Base-by-base conservation (phyloP, 164 flowering plant species). In the Vitis amurensis region DNA sequence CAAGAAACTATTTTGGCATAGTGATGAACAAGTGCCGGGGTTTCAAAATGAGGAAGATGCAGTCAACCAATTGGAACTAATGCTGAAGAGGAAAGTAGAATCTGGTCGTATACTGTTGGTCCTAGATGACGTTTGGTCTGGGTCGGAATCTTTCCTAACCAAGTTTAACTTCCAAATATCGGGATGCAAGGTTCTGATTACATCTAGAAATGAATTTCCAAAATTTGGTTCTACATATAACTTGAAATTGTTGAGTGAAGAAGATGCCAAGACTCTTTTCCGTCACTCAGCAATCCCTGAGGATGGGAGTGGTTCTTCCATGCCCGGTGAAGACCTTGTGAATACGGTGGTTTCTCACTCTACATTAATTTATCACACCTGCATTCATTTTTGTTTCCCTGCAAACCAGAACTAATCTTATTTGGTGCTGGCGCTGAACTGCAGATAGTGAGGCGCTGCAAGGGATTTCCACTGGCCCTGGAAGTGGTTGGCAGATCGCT, bases 171-270 rank as follows among this genome's bases (percentile, higher is more conserved):
- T 7, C 10, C 3, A 19, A 13, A 59, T 59, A 11, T 23, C n/a
- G 7, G 0, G 11, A n/a, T 59, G 0, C 61, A 59, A 59, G 61
- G 14, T 59, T 58, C 17, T 59, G 27, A 0, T 59, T 17, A 59
- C 61, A 17, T 59, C 61, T 3, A 59, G 61, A 59, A n/a, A 13
- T 59, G 29, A 59, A 27, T 59, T 59, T 17, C 61, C 61, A 8
- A 1, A 8, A 1, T 13, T 59, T 19, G 61, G 61, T 2, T n/a
- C 61, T 59, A 4, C 61, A 15, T 27, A 58, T 59, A 2, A 15
- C 27, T 58, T 58, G 61, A 19, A 59, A 13, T 11, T 11, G 11
- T 59, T 59, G 29, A 15, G 1, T 2, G 17, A 59, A 6, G 29
- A 59, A 10, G 61, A 59, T 15, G 61, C 61, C 29, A 3, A 10